Base-by-base conservation (phyloP, 2,329 filamentous ascomycete species). In the Ceratocystis colombiana region DNA sequence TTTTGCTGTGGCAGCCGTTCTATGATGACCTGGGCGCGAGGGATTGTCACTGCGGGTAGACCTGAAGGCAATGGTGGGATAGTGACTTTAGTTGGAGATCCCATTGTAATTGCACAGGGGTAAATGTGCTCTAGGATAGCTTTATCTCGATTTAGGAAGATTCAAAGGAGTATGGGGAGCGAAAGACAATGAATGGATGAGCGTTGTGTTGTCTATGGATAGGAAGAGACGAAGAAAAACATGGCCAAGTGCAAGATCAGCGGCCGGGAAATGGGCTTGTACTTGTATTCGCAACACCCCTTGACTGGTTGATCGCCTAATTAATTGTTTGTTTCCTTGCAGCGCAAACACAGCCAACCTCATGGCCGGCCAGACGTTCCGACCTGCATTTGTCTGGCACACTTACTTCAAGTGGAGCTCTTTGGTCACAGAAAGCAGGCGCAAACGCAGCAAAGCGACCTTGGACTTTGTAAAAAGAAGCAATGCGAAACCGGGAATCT, bases 1-100 rank as follows among this genome's bases (percentile, higher is more conserved):
- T 88, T 85, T 69, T 87, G 84, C 65, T 86, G 81, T 30, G 88
- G 87, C 70, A 93, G 78, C 69, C 89, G 84, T 76, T 92, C 88
- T 75, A 93, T 93, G 74, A 88, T 87, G 72, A 92, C 86, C 78
- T 89, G 87, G 33, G 88, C 87, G 72, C 89, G 83, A 70, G 88
- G 84, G 81, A 90, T 87, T 73, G 78, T 76, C 68, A 80, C 75
- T 37, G 79, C 55, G 33, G 28, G 55, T 20, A 59, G 28, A n/a
- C 6, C 17, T 22, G 55, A 59, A 37, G 55, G 7, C n/a, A 28
- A 6, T 28, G 20, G 22, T 15, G 48, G 48, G 20, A 15, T 28
- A 25, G 20, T 10, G n/a, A 28, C 25, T 53, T 28, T 25, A 12
- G 48, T 53, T 8, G 22, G 10, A 22, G 48, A 53, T 5, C 25